Conservation (phyloP, 176 grass and related monocot genomes). For the Rhynchospora tenuis region DNA sequence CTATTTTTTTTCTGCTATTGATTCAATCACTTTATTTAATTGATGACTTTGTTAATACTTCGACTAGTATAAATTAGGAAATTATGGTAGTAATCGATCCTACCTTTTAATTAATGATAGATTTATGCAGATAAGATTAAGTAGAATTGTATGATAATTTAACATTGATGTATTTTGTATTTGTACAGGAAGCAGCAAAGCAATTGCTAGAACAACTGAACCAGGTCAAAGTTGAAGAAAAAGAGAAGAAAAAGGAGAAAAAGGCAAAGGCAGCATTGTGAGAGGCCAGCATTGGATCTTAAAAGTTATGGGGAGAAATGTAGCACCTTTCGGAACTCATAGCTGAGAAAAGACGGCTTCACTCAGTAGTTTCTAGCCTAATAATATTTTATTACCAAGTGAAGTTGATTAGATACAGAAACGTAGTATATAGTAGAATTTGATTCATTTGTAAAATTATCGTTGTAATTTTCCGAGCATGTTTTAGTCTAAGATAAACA, state of each 20-base stretch:
- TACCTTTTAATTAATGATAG: background rate
- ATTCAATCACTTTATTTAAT: background rate
- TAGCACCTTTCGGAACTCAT: no score
- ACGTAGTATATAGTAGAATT: no score
- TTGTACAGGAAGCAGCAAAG: constrained; percentile 50
- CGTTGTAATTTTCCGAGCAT: no score
- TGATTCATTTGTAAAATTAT: no score
- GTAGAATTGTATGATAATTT: background rate
- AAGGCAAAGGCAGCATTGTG: constrained; percentile 8
- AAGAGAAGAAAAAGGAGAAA: constrained; percentile 37
- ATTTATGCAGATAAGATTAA: background rate
- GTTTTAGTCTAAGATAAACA: no score
- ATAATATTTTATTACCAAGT: no score
- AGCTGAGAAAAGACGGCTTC: no score
- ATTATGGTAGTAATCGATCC: background rate
- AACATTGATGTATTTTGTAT: background rate
- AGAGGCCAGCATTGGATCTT: no score
- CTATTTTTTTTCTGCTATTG: background rate
- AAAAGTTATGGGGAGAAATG: no score
- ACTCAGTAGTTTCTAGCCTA: no score
- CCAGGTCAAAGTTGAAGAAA: constrained; percentile 46
- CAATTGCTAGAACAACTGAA: constrained; percentile 48
- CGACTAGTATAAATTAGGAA: background rate
- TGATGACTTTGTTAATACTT: background rate
- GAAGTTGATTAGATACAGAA: no score